A percentile compares a stretch with the other conserved stretches of the same genome.
phyloP scores from a whole-genome alignment of 768 basidiomycete genomes.

The Rhodosporidiobolus sp. region DNA sequence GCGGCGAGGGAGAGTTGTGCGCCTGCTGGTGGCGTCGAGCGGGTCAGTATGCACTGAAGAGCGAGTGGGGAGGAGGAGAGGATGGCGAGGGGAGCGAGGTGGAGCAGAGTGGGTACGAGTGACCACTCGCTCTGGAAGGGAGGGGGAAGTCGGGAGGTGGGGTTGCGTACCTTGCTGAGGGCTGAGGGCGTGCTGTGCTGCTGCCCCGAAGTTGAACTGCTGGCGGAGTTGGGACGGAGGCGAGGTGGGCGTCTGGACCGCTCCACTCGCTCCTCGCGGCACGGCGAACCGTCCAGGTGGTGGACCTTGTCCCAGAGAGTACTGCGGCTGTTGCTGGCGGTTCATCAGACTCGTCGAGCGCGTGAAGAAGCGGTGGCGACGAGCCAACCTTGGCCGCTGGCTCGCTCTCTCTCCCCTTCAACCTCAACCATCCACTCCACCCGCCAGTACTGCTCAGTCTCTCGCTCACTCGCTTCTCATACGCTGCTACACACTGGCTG shows the following conservation, averaged over 20 bases:
- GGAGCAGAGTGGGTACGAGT: background rate
- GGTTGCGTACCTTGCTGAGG: background rate
- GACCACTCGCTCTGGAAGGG: background rate
- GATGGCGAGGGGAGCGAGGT: background rate
- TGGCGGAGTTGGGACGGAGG: background rate
- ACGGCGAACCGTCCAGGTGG: conserved; percentile 5
- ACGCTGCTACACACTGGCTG: no score
- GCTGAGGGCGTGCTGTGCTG: background rate
- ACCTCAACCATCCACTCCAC: no score
- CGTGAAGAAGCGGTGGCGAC: no score
- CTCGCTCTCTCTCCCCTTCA: no score
- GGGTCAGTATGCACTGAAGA: background rate
- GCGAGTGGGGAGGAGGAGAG: background rate
- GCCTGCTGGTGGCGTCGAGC: background rate
- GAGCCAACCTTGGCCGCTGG: no score
- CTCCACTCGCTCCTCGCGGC: background rate
- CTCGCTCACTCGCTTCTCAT: no score
- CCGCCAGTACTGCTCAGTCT: no score
- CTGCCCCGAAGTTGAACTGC: conserved; percentile 1
- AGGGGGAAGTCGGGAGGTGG: background rate
- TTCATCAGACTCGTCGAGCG: background rate
- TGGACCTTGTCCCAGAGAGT: conserved; percentile 16
- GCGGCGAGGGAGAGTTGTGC: background rate
- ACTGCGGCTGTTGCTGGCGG: background rate
- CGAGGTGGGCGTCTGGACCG: background rate